Conservation (phyloP, 2,329 filamentous ascomycete genomes). For the Diaporthe eres region DNA sequence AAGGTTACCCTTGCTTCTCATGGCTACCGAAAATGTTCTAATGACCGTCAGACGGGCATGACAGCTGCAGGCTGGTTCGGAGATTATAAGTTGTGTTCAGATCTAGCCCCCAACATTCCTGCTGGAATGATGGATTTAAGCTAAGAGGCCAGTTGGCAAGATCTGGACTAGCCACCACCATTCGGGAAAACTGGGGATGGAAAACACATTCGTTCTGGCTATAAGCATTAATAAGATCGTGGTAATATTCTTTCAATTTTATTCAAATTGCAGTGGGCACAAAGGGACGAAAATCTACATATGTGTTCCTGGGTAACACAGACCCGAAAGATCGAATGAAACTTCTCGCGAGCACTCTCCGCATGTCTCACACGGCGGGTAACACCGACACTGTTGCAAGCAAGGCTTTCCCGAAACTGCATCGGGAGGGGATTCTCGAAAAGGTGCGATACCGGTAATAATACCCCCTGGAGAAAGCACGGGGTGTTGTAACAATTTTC, state of each 20-base stretch:
- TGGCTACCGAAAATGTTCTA: background rate
- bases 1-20: background rate
- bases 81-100: background rate
- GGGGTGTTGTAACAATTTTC: constrained; percentile 3
- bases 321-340: constrained; percentile 18
- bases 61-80: background rate
- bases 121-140: background rate
- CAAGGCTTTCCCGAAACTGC: background rate
- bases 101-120: background rate
- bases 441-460: background rate
- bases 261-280: background rate
- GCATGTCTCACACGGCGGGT: background rate
- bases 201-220: background rate
- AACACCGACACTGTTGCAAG: constrained; percentile 1
- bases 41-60: background rate
- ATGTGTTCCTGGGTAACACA: background rate
- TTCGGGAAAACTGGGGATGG: background rate
- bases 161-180: background rate
- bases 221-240: background rate
- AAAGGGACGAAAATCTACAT: background rate
- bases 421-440: background rate
- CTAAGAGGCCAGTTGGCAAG: background rate
- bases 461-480: background rate
- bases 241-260: no score
- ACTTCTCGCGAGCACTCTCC: background rate